Percentiles rank a stretch among this genome's conserved stretches.
phyloP scores from a whole-genome alignment of 176 grass and related monocot species.

The Aegilops tauschii region DNA sequence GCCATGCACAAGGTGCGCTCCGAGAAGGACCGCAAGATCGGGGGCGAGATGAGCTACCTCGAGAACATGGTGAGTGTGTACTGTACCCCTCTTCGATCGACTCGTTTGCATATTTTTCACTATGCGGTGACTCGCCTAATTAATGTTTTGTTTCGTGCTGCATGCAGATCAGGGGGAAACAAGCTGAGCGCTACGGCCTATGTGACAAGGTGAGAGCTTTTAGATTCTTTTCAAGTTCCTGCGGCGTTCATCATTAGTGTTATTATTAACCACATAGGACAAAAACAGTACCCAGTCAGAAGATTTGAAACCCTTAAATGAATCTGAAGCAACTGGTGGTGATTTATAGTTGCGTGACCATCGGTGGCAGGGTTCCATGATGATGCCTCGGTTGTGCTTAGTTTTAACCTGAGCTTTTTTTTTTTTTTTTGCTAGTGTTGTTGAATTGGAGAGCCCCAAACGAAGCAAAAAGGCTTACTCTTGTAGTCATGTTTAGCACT shows the following conservation, averaged over 20 bases:
- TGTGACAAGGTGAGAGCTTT: slow-evolving; percentile 60
- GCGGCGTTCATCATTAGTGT: background rate
- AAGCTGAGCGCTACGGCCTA: slow-evolving; percentile 66
- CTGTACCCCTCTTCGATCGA: background rate
- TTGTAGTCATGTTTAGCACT: background rate
- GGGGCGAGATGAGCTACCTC: slow-evolving; percentile 62
- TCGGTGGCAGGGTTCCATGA: background rate
- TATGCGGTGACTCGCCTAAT: background rate
- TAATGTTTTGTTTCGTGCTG: background rate
- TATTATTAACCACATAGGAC: background rate
- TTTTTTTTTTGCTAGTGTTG: background rate
- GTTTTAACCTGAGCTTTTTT: background rate
- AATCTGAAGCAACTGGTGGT: background rate
- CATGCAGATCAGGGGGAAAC: slow-evolving; percentile 62
- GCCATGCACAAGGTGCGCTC: slow-evolving; percentile 69
- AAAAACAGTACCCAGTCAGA: background rate
- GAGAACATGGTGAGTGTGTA: slow-evolving; percentile 46
- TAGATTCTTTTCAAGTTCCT: background rate
- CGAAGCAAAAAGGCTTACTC: background rate
- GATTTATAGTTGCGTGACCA: background rate
- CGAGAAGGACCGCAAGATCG: slow-evolving; percentile 88
- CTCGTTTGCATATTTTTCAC: background rate
- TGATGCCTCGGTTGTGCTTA: background rate
- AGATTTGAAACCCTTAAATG: background rate
- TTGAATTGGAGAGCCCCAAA: background rate